Base-by-base conservation (phyloP, 306 rosid genomes). In the Corylus heterophylla region DNA sequence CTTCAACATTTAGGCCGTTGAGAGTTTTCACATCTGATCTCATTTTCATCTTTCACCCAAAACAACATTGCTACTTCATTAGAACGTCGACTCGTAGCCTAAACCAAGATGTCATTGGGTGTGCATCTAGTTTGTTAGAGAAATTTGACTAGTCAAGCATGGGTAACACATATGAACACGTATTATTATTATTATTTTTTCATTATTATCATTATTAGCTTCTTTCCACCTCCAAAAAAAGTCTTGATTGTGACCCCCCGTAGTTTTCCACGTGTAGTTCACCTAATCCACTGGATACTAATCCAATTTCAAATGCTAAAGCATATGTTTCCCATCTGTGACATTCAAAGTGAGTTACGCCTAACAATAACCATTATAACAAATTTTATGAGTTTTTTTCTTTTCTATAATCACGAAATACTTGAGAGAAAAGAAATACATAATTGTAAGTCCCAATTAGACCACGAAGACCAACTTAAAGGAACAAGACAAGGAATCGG, bases 241-340 rank as follows among this genome's bases (percentile, higher is more conserved):
- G 76, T 76, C 68, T 44, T 71, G 88, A 84, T 56, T 54, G 75
- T 74, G 90, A 87, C 83, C 35, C 51, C 6, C 6, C 25, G 75
- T 74, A 84, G 69, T 82, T 84, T 84, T 87, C 85, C 88, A 77
- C 86, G 90, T 84, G 88, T 82, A 70, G 76, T 79, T 82, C 54
- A 84, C 88, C 90, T 74, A 79, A 82, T 66, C 72, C 29, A 84
- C 8, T 55, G 75, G 80, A 73, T 61, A 76, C 79, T 72, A 25
- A 81, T 75, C 84, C 81, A 58, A 9, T 77, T 84, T 74, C 75
- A 82, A 82, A 20, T 74, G 83, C 35, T 51, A 27, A 37, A 52
- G 70, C 68, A 64, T 50, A 66, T 17, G 67, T 73, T 70, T 63
- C 50, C 49, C 81, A 71, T 69, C 68, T 78, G 76, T 55, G 39